Conservation (phyloP, 306 rosid genomes). For the Luffa acutangula region DNA sequence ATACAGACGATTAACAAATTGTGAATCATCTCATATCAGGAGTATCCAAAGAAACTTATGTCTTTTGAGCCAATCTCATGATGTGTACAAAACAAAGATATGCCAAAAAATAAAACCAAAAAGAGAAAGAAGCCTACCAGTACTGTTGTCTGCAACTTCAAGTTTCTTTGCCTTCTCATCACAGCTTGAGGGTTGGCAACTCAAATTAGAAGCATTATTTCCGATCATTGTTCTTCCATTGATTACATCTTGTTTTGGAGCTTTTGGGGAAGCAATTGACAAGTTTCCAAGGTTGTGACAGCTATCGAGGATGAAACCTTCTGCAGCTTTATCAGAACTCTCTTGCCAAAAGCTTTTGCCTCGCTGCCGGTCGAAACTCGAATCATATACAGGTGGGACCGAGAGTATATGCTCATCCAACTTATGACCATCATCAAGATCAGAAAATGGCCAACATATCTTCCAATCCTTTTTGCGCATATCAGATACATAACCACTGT, state of each 20-base stretch:
- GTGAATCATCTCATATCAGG: background rate
- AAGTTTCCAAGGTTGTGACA: slow-evolving; percentile 1
- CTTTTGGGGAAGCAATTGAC: slow-evolving; percentile 24
- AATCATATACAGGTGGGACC: slow-evolving; percentile 29
- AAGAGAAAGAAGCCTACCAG: slow-evolving; percentile 30
- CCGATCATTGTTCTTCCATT: slow-evolving; percentile 40
- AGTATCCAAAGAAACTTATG: background rate
- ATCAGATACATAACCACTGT: slow-evolving; percentile 86
- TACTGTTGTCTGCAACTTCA: slow-evolving; percentile 22
- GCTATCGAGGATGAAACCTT: slow-evolving; percentile 18
- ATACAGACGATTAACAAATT: background rate
- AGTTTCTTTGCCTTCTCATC: slow-evolving; percentile 32
- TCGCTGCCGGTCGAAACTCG: slow-evolving; percentile 31
- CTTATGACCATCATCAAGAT: slow-evolving; percentile 23
- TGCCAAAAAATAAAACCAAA: background rate
- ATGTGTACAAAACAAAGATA: slow-evolving; percentile 21
- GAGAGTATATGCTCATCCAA: slow-evolving; percentile 27
- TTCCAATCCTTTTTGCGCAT: slow-evolving; percentile 71
- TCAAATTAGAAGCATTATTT: slow-evolving; percentile 17
- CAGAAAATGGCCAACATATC: slow-evolving; percentile 67
- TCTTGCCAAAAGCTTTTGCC: slow-evolving; percentile 33
- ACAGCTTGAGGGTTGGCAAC: slow-evolving; percentile 20
- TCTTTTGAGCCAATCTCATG: slow-evolving; percentile 33
- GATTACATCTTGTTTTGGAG: slow-evolving; percentile 12
- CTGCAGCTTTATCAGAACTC: slow-evolving; percentile 15